These are phyloP conservation scores for Scedosporium aurantiacum DNA, from an alignment of 2,329 filamentous ascomycete species.

Conservation along the genomic window DNA sequence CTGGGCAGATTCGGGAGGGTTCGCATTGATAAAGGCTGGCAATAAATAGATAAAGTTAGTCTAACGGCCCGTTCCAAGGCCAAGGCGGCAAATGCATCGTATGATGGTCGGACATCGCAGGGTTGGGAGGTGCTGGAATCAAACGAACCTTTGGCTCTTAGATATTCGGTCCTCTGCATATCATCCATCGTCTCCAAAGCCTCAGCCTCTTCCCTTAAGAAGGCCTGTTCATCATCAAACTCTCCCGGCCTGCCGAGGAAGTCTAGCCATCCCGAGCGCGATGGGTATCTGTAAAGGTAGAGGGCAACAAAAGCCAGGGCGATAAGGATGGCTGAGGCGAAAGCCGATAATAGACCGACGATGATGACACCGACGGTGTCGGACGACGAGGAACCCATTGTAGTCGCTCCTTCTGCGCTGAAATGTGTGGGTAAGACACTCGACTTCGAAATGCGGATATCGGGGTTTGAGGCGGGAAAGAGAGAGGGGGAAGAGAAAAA, in stretches of 20 bases:
- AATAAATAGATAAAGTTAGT: slow-evolving; percentile 11
- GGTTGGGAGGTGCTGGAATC: not conserved
- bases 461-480: not conserved
- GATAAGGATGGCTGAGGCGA: slow-evolving; percentile 72
- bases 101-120: not conserved
- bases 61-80: not conserved
- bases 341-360: slow-evolving; percentile 78
- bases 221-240: slow-evolving; percentile 95
- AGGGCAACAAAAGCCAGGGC: slow-evolving; percentile 47
- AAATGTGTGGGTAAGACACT: not conserved
- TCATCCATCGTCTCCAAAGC: slow-evolving; percentile 95
- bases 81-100: not conserved
- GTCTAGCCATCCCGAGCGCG: slow-evolving; percentile 45
- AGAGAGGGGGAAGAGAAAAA: not conserved
- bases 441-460: not conserved
- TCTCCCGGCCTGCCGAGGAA: slow-evolving; percentile 87
- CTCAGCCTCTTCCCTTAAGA: slow-evolving; percentile 85
- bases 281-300: slow-evolving; percentile 52
- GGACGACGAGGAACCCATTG: slow-evolving; percentile 8
- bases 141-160: slow-evolving; percentile 79
- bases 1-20: slow-evolving; percentile 87
- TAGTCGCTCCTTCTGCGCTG: not conserved
- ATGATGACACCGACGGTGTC: slow-evolving; percentile 35
- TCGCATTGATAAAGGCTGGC: slow-evolving; percentile 81
- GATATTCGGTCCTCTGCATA: slow-evolving; percentile 76